Conservation (phyloP, 371 early-diverging fungal species). For the Lichtheimia ramosa region DNA sequence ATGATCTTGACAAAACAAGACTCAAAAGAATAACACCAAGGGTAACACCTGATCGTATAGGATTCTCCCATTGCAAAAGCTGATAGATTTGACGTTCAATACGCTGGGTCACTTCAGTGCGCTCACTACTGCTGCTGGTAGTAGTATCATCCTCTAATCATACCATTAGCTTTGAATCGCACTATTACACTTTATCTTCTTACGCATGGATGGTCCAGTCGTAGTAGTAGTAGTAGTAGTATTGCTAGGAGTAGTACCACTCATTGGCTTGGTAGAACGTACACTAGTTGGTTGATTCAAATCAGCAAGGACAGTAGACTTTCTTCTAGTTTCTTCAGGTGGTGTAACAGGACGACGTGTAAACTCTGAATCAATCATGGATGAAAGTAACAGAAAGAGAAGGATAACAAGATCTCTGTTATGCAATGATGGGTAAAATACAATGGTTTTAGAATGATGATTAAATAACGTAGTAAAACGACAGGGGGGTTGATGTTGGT, state of each 20-base stretch:
- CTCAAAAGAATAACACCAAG: constrained; percentile 23
- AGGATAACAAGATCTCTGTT: neutral
- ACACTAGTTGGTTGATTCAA: constrained; percentile 3
- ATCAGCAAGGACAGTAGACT: constrained; percentile 10
- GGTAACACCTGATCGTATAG: constrained; percentile 34
- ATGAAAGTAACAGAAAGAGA: neutral
- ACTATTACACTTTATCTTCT: too few relatives aligned
- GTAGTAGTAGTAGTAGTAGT: neutral
- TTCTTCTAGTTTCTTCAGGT: constrained; percentile 11
- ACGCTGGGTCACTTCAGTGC: constrained; percentile 36
- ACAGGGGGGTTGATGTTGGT: neutral
- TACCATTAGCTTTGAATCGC: neutral
- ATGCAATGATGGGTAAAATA: too few relatives aligned
- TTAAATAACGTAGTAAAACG: neutral
- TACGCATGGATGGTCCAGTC: too few relatives aligned
- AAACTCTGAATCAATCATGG: constrained; percentile 3
- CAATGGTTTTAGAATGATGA: too few relatives aligned
- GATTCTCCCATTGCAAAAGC: constrained; percentile 42
- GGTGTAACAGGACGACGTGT: constrained; percentile 14
- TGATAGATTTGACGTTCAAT: constrained; percentile 28
- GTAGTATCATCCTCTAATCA: neutral
- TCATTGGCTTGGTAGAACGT: neutral
- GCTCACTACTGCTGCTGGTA: constrained; percentile 7
- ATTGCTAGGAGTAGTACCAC: neutral
- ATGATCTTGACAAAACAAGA: constrained; percentile 35